phyloP scores from a whole-genome alignment of 768 basidiomycete species.

The Nidularia sp. region DNA sequence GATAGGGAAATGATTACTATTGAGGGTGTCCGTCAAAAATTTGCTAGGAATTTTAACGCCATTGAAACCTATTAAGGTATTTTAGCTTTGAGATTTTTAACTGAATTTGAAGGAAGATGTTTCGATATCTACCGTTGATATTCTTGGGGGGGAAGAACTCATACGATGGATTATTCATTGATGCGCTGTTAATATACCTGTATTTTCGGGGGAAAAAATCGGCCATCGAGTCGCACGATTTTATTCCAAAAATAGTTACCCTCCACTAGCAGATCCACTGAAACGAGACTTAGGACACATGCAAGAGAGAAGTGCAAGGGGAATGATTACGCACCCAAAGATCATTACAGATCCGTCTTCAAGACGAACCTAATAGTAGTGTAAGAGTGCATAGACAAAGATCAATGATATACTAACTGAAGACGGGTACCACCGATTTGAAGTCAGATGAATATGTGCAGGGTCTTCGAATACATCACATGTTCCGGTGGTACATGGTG shows the following conservation, averaged over 20 bases:
- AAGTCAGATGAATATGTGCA: constrained; percentile 15
- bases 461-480: constrained; percentile 24
- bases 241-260: neutral
- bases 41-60: constrained; percentile 9
- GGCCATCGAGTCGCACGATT: constrained; percentile 2
- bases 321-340: neutral
- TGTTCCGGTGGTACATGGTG: constrained; percentile 16
- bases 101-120: neutral
- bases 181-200: constrained; percentile 38
- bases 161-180: constrained; percentile 46
- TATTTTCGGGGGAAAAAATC: too few relatives aligned
- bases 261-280: neutral
- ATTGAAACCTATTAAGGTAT: constrained; percentile 6
- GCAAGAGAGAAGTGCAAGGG: constrained; percentile 19
- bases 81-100: neutral
- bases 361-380: constrained; percentile 11
- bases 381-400: neutral
- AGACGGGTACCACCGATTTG: constrained; percentile 26
- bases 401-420: constrained; percentile 15
- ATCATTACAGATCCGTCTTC: neutral
- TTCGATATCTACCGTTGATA: constrained; percentile 13
- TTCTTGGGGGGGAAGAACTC: constrained; percentile 23
- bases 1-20: constrained; percentile 18
- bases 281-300: neutral
- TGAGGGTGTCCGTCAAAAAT: constrained; percentile 15